Percentiles rank a stretch among this genome's conserved stretches.
Evolutionary conservation across 177 flowering plant genomes (phyloP).

Genomic region (Vitis hybrid): DNA sequence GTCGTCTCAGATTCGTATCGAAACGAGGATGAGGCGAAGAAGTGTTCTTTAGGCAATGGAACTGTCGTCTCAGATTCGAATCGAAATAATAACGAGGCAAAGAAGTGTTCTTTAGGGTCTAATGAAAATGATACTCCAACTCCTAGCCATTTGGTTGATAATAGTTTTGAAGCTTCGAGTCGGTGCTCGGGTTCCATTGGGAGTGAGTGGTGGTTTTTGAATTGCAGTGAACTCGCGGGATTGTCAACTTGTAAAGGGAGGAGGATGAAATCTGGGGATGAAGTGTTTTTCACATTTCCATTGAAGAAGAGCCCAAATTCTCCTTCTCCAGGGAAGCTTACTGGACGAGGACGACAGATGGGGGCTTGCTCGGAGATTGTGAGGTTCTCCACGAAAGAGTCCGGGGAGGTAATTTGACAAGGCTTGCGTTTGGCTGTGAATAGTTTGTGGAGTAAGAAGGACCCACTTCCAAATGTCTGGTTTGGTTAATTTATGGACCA

Average conservation of each 20-base stretch:
- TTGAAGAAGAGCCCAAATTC: conserved; percentile 29
- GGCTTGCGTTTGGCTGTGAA: background rate
- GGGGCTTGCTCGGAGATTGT: conserved; percentile 81
- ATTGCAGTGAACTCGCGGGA: conserved; percentile 64
- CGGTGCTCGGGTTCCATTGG: conserved; percentile 13
- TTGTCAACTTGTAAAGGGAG: conserved; percentile 92
- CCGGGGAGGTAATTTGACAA: conserved; percentile 66
- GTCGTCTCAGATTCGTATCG: conserved; percentile 1
- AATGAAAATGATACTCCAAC: conserved; percentile 5
- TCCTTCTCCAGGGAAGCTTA: conserved; percentile 45
- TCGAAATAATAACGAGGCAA: conserved; percentile 1
- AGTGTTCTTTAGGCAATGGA: background rate
- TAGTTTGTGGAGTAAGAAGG: too few species aligned
- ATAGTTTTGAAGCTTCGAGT: conserved; percentile 7
- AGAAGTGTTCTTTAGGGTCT: conserved; percentile 1
- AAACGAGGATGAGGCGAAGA: conserved; percentile 1
- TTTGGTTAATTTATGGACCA: too few species aligned
- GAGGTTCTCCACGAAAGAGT: conserved; percentile 72
- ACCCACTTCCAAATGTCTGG: too few species aligned
- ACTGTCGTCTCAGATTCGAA: background rate
- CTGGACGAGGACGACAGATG: conserved; percentile 58
- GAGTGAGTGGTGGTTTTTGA: conserved; percentile 84
- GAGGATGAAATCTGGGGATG: conserved; percentile 62
- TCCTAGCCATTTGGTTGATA: background rate
- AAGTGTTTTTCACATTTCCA: conserved; percentile 69